These are phyloP conservation scores for Avicennia marina DNA, from an alignment of 257 asterid species.

Conservation along the genomic window DNA sequence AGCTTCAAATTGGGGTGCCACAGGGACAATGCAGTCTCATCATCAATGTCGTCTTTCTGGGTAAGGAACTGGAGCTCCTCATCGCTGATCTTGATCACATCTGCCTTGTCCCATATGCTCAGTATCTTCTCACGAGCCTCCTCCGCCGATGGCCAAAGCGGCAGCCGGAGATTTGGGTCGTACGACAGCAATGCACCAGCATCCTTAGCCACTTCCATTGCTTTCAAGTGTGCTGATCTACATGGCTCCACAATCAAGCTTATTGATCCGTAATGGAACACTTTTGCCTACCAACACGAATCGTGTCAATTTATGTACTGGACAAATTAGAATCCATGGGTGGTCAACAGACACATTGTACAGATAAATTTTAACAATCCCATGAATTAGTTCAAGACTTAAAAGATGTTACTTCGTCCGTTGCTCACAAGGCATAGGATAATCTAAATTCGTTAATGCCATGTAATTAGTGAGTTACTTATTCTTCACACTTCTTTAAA, in stretches of 20 bases:
- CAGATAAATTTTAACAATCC: too few relatives aligned
- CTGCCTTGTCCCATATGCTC: conserved; percentile 79
- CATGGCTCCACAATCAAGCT: conserved; percentile 87
- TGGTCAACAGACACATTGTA: too few relatives aligned
- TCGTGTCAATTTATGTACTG: not conserved
- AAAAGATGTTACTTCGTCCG: too few relatives aligned
- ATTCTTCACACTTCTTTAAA: too few relatives aligned
- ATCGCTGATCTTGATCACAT: conserved; percentile 69
- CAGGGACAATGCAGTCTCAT: conserved; percentile 55
- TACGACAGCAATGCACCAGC: conserved; percentile 74
- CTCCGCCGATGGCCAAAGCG: conserved; percentile 63
- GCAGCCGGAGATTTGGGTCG: conserved; percentile 74
- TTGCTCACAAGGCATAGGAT: too few relatives aligned
- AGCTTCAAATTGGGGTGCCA: conserved; percentile 67
- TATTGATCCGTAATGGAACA: conserved; percentile 73
- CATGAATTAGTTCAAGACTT: too few relatives aligned
- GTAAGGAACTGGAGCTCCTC: conserved; percentile 66
- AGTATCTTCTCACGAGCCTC: conserved; percentile 57
- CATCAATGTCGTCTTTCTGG: conserved; percentile 45
- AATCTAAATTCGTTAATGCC: too few relatives aligned
- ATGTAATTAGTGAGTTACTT: too few relatives aligned
- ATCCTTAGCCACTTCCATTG: conserved; percentile 71
- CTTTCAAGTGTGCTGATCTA: conserved; percentile 73
- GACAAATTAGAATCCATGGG: too few relatives aligned
- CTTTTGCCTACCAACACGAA: conserved; percentile 39